Evolutionary conservation across 2,329 filamentous ascomycete species (phyloP), one percentile per base, ranked within the genome.

Genomic region (Microascus cirrosus): DNA sequence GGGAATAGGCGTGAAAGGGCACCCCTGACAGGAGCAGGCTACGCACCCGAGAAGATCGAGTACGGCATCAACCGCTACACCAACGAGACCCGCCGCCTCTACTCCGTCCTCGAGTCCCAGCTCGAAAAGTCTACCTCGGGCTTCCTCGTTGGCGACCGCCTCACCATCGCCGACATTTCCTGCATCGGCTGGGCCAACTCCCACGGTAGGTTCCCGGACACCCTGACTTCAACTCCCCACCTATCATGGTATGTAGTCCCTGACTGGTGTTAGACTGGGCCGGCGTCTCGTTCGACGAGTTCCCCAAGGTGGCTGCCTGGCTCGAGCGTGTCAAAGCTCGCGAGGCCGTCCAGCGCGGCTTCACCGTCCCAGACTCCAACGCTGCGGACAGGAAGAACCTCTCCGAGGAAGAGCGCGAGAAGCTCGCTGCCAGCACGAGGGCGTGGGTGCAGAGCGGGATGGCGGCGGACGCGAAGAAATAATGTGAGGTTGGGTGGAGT

Each of bases 1-100:
- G 10, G 36, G 5, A 15, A 25, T 24, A 24, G 54, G 3, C n/a
- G 8, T n/a, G 39, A 45, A 18, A 7, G 39, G 6, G 13, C 18
- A n/a, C n/a, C n/a, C 15, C 39, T 45, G 39, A 45, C 39, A 45
- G 39, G n/a, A 45, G 13, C 59, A 81, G 78, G 77, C 58, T 95
- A 95, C 66, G 90, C 90, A 1, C 88, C 89, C 0, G 87, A 92
- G 68, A 84, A 81, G 69, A 93, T 95, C 65, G 77, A 85, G 66
- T 95, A 96, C 68, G 90, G 87, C 61, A 83, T 95, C 58, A 83
- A 89, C 66, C 82, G 91, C 54, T 96, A 95, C 73, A 75, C 79
- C 67, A 94, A 90, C 68, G 91, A 96, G 74, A 90, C 87, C 0
- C 80, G 86, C n/a, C 84, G 91, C 15, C 77, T 96, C 1, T 95